A percentile compares a stretch with the other conserved stretches of the same genome.
Evolutionary conservation across 2,329 filamentous ascomycete species (phyloP).

Genomic region (Cercospora citrullina): DNA sequence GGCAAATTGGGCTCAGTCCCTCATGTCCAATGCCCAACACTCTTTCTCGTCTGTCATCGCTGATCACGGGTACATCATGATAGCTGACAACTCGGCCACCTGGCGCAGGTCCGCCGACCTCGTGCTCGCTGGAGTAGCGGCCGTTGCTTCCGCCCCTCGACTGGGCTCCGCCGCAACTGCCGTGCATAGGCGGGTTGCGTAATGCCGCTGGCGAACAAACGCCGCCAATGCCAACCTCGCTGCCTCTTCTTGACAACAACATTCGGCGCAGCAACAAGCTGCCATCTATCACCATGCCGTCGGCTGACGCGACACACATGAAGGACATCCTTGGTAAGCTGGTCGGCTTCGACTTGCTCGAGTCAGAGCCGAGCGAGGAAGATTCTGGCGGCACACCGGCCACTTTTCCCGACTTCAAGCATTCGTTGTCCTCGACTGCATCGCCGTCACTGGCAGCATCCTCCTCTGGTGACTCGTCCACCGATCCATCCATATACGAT

Average conservation of each 20-base stretch:
- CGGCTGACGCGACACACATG: not conserved
- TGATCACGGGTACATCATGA: not conserved
- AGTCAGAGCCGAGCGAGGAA: not conserved
- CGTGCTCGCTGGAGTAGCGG: not conserved
- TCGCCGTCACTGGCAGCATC: not conserved
- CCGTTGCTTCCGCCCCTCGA: not conserved
- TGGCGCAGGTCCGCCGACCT: not conserved
- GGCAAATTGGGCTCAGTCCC: not conserved
- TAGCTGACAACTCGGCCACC: not conserved
- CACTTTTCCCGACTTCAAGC: not conserved
- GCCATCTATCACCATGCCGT: not conserved
- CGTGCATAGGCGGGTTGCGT: not conserved
- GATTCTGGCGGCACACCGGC: not conserved
- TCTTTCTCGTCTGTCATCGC: not conserved
- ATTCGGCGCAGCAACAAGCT: not conserved
- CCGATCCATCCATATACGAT: not conserved
- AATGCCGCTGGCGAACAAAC: not conserved
- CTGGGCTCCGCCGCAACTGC: not conserved
- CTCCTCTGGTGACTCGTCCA: not conserved
- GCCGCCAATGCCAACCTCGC: not conserved
- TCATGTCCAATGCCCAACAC: not conserved
- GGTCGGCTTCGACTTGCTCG: not conserved
- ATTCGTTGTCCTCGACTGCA: not conserved
- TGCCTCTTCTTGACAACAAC: not conserved
- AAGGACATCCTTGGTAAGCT: conserved; percentile 3